A percentile compares a stretch with the other conserved stretches of the same genome.
phyloP scores from a whole-genome alignment of 2,329 filamentous ascomycete species.

The Fusarium denticulatum region DNA sequence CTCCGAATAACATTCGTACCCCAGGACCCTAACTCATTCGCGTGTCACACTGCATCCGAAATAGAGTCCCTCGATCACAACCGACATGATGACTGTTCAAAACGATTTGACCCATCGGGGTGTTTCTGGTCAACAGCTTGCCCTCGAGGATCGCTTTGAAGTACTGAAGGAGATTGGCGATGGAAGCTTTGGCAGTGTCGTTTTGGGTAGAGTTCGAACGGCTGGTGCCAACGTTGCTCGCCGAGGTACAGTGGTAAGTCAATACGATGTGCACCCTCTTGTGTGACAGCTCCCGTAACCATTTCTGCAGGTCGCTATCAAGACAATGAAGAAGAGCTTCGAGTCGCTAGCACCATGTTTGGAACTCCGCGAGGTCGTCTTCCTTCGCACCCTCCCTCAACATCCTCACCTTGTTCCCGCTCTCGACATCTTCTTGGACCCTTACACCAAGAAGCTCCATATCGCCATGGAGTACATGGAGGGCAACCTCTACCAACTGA shows the following conservation, averaged over 20 bases:
- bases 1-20: constrained; percentile 31
- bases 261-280: constrained; percentile 11
- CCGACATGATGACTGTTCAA: constrained; percentile 75
- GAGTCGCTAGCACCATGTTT: constrained; percentile 90
- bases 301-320: constrained; percentile 84
- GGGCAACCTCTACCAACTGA: constrained; percentile 96
- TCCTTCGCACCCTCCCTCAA: constrained; percentile 85
- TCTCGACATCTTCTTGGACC: constrained; percentile 97
- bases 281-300: constrained; percentile 30
- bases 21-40: constrained; percentile 34
- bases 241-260: constrained; percentile 88
- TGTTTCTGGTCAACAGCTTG: constrained; percentile 67
- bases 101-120: constrained; percentile 78
- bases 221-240: constrained; percentile 90
- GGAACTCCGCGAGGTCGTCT: constrained; percentile 96
- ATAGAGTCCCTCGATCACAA: constrained; percentile 31
- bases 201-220: constrained; percentile 88
- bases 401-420: constrained; percentile 96
- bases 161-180: constrained; percentile 98
- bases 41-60: constrained; percentile 31
- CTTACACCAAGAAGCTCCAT: constrained; percentile 94
- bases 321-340: constrained; percentile 99
- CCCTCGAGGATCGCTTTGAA: constrained; percentile 94
- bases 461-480: constrained; percentile 99
- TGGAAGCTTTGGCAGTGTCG: constrained; percentile 97